phyloP scores from a whole-genome alignment of 2,329 filamentous ascomycete species.

The Tolypocladium amazonense region DNA sequence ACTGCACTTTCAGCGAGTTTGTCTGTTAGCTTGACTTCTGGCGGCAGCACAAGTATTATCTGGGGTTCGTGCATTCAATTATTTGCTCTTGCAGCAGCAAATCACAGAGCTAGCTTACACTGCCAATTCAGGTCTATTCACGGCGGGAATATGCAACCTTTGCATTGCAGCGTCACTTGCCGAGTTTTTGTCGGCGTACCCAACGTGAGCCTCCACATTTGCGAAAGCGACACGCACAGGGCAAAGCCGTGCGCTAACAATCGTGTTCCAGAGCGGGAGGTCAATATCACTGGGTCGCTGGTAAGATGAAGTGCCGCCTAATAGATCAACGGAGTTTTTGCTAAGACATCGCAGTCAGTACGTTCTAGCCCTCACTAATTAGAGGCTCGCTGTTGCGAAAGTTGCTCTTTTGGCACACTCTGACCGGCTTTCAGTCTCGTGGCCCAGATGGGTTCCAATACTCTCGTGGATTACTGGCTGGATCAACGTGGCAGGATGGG shows the following conservation, averaged over 20 bases:
- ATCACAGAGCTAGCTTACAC: background rate
- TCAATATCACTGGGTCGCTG: conserved; percentile 64
- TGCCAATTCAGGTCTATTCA: conserved; percentile 14
- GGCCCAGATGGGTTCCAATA: conserved; percentile 12
- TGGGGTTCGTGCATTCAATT: conserved; percentile 40
- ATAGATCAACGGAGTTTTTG: conserved; percentile 41
- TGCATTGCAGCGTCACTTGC: conserved; percentile 53
- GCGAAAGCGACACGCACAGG: background rate
- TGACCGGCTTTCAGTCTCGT: conserved; percentile 7
- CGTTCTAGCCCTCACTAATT: background rate
- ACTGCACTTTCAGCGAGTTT: conserved; percentile 35
- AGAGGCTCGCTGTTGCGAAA: background rate
- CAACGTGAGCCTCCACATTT: conserved; percentile 17
- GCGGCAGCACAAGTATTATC: conserved; percentile 56
- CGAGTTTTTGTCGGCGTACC: conserved; percentile 57
- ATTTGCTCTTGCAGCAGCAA: background rate
- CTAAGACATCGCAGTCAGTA: conserved; percentile 2
- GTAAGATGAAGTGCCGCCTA: conserved; percentile 36
- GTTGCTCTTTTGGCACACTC: background rate
- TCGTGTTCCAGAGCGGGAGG: conserved; percentile 31
- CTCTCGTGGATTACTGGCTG: conserved; percentile 32
- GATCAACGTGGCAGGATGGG: conserved; percentile 60
- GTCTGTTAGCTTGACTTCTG: conserved; percentile 47
- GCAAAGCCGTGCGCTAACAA: background rate
- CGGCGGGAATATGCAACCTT: conserved; percentile 22